phyloP scores from a whole-genome alignment of 306 rosid genomes.

The Lagenaria siceraria region DNA sequence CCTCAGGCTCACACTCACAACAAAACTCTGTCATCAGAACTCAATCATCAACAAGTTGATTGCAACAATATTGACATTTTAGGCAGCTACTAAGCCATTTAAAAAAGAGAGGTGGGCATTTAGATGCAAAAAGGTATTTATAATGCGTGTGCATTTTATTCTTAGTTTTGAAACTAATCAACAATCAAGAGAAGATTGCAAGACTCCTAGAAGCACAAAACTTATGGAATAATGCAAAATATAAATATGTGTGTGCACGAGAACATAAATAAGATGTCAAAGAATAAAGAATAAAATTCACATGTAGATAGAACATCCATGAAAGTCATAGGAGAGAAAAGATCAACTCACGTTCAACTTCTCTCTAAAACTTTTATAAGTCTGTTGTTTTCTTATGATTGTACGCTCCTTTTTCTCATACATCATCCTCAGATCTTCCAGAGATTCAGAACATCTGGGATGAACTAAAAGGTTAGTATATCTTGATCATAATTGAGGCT shows the following conservation, averaged over 20 bases:
- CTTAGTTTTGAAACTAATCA: neutral
- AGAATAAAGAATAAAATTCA: neutral
- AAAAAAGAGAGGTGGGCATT: neutral
- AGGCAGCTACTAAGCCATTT: neutral
- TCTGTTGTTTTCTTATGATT: slow-evolving; percentile 44
- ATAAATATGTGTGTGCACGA: neutral
- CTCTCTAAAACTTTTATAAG: slow-evolving; percentile 47
- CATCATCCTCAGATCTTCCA: slow-evolving; percentile 59
- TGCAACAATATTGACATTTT: neutral
- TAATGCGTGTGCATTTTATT: neutral
- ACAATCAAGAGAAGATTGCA: neutral
- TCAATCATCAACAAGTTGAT: neutral
- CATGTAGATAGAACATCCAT: neutral
- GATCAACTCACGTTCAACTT: slow-evolving; percentile 29
- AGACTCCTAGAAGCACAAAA: neutral
- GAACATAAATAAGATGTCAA: neutral
- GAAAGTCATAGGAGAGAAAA: neutral
- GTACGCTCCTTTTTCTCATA: slow-evolving; percentile 53
- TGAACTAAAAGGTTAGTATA: neutral
- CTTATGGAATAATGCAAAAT: neutral
- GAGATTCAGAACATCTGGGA: slow-evolving; percentile 59
- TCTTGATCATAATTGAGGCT: neutral
- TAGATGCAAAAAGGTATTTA: neutral
- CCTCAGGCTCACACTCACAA: neutral
- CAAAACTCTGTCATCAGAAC: neutral